Evolutionary conservation across 2,329 filamentous ascomycete species (phyloP).

Genomic region (Clarireedia homoeocarpa): DNA sequence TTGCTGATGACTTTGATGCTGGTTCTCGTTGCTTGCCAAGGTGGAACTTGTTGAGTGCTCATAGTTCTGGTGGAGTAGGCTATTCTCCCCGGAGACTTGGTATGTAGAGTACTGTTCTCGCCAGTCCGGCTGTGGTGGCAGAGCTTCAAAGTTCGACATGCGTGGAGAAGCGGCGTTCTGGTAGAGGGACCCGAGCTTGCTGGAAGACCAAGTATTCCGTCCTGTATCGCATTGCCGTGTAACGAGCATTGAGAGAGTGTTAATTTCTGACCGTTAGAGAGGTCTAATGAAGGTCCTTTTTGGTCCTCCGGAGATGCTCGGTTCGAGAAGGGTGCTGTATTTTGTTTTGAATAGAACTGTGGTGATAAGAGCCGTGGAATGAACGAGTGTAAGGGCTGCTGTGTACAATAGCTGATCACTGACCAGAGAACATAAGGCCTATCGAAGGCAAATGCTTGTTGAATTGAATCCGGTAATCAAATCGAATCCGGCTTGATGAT

Average conservation of each 20-base stretch:
- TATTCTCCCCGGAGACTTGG: constrained; percentile 25
- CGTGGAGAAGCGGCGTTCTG: constrained; percentile 29
- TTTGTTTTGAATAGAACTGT: neutral
- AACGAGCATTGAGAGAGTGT: constrained; percentile 31
- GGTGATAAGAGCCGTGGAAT: constrained; percentile 19
- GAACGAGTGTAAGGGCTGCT: constrained; percentile 27
- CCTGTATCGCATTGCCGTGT: constrained; percentile 31
- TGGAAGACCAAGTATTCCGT: constrained; percentile 32
- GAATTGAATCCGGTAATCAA: constrained; percentile 9
- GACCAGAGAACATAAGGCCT: constrained; percentile 25
- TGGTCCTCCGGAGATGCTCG: constrained; percentile 1
- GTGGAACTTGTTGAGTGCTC: constrained; percentile 23
- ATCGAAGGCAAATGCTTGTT: constrained; percentile 17
- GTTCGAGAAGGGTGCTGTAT: neutral
- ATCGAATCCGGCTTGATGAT: constrained; percentile 9
- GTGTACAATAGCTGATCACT: constrained; percentile 22
- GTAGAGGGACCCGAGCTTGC: constrained; percentile 29
- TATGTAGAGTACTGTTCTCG: constrained; percentile 30
- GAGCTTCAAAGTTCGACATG: constrained; percentile 32
- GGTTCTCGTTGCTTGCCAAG: constrained; percentile 14
- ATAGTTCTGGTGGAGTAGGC: constrained; percentile 22
- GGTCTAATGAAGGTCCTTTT: neutral
- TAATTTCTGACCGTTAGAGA: constrained; percentile 12
- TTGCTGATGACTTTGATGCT: constrained; percentile 13
- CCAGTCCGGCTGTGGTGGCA: constrained; percentile 31